A percentile compares a stretch with the other conserved stretches of the same genome.
phyloP scores from a whole-genome alignment of 441 rosid species.

The Monsonia emarginata region DNA sequence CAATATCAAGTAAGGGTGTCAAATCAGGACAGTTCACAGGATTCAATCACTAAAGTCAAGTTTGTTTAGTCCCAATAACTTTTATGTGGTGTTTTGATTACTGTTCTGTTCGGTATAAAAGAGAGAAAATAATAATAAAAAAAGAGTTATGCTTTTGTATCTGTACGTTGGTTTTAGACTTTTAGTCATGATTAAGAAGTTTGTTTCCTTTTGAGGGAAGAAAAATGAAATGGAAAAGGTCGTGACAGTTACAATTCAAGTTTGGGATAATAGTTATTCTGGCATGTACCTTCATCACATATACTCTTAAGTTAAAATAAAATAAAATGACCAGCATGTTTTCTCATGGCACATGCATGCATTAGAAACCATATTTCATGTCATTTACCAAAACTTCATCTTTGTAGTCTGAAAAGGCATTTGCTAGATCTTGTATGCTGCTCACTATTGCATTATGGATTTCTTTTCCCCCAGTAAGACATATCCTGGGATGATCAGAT shows the following conservation, averaged over 20 bases:
- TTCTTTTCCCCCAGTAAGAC: constrained; percentile 90
- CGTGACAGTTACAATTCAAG: neutral
- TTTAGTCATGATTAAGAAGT: too few species aligned
- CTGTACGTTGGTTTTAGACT: neutral
- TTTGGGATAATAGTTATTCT: neutral
- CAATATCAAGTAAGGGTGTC: neutral
- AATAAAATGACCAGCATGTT: neutral
- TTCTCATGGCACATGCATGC: neutral
- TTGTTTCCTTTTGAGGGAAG: neutral
- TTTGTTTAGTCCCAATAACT: neutral
- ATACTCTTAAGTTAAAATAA: neutral
- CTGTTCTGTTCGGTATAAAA: neutral
- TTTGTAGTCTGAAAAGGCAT: constrained; percentile 64
- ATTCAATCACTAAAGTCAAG: neutral
- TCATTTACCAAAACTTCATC: constrained; percentile 93
- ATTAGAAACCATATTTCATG: neutral
- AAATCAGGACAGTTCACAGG: neutral
- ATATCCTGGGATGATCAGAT: constrained; percentile 41
- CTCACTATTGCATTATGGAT: constrained; percentile 88
- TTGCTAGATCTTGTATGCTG: constrained; percentile 88
- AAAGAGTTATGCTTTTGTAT: neutral
- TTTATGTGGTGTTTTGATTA: neutral
- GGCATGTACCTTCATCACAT: neutral
- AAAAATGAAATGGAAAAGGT: neutral
- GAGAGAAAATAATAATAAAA: neutral